Evolutionary conservation across 257 asterid genomes (phyloP), one percentile per base, ranked within the genome.

Genomic region (Thymus quinquecostatus): DNA sequence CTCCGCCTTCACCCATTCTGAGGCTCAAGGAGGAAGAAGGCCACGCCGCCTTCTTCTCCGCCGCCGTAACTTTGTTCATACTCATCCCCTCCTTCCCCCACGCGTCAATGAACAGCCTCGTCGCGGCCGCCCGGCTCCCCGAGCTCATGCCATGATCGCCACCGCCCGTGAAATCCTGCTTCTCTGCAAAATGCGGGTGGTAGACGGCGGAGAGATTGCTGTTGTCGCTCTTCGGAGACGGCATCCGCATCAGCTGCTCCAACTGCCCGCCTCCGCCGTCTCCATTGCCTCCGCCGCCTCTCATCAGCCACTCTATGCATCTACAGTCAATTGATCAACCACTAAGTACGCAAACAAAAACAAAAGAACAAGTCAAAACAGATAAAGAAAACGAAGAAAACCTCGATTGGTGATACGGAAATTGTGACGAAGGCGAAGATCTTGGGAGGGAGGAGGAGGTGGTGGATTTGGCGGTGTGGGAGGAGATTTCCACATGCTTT

Each of bases 401-500:
- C 96, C 95, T 86, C 53, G 82, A 50, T 66, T 80, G 91, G 64
- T 84, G 81, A 66, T 40, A 69, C 14, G 86, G 75, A 50, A 78
- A 73, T 6, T 59, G 75, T 38, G 64, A 47, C 3, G 85, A 67
- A 60, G 82, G 12, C 29, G 63, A 44, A 6, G 85, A 70, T 34
- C 74, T 71, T 62, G 77, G 68, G 60, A 40, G 51, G 71, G 49
- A 10, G 54, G 80, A 1, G 38, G 60, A 32, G 14, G 33, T 1
- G 4, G 45, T 44, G 2, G 29, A 3, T 12, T 32, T 44, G 6
- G 11, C 0, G 27, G 54, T 49, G 69, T 68, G 75, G 51, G 83
- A 29, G 10, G 81, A 61, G 60, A n/a, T 2, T 85, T 85, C 89
- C 87, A 80, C 87, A 76, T 50, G 89, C 87, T 85, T 85, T 85